A percentile compares a stretch with the other conserved stretches of the same genome.
These are phyloP conservation scores for Phytophthora pini DNA, from an alignment of 352 stramenopile species.

Conservation along the genomic window DNA sequence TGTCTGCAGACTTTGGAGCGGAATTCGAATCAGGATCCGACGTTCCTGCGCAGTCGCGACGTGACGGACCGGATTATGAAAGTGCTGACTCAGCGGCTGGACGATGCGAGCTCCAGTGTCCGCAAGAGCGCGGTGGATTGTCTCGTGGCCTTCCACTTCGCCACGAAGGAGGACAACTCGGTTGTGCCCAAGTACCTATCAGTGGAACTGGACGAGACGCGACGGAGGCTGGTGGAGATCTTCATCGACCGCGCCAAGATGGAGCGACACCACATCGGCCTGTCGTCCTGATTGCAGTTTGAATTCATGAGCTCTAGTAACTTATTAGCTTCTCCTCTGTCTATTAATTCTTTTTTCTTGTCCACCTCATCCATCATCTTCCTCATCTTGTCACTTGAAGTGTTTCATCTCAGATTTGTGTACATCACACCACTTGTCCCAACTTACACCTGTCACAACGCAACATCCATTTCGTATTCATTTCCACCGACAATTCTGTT, in stretches of 20 bases:
- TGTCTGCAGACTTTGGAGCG: constrained; percentile 49
- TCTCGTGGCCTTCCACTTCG: constrained; percentile 72
- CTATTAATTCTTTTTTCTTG: background rate
- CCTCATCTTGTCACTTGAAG: background rate
- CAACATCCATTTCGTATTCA: background rate
- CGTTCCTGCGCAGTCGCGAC: constrained; percentile 43
- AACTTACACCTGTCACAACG: background rate
- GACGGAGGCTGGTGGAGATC: constrained; percentile 70
- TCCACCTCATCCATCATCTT: background rate
- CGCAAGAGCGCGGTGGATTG: constrained; percentile 75
- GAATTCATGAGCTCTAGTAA: constrained; percentile 10
- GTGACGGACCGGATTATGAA: constrained; percentile 43
- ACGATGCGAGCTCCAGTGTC: constrained; percentile 65
- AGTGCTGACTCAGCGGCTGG: constrained; percentile 42
- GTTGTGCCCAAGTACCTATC: constrained; percentile 56
- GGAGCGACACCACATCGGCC: constrained; percentile 37
- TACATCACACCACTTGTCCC: constrained; percentile 2
- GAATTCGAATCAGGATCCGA: constrained; percentile 10
- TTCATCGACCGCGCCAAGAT: constrained; percentile 76
- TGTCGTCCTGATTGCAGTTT: constrained; percentile 18
- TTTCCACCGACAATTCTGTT: background rate
- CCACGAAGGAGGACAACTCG: constrained; percentile 47
- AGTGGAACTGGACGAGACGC: constrained; percentile 56
- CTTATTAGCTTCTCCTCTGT: constrained; percentile 15
- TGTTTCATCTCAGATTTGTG: constrained; percentile 13